Base-by-base conservation (phyloP, 225 moss, liverwort and hornwort genomes). In the Sphagnum tenellum region DNA sequence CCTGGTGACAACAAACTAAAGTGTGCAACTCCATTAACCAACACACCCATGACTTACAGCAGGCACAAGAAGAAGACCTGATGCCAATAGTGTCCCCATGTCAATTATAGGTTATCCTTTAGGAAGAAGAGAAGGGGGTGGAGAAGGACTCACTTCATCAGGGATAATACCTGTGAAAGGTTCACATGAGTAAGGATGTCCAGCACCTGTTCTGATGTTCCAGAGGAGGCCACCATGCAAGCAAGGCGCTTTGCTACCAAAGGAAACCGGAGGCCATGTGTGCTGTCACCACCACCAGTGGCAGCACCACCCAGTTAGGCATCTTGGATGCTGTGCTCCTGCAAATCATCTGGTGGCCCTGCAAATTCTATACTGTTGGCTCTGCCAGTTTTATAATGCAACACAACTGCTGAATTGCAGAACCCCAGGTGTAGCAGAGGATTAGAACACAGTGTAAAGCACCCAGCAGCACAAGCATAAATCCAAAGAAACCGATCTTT, bases 171-270 rank as follows among this genome's bases (percentile, higher is more conserved):
- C 63, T 76, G 67, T 46, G 81, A 67, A 58, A 90, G 77, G 56
- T 73, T 74, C 70, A 76, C 70, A 68, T 83, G 63, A 13, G 81
- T 75, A 61, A 90, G 83, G 66, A 83, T 76, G 76, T 86, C 83
- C 5, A 90, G 83, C 44, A 63, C 72, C 62, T 79, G 73, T 52
- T 82, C 69, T 71, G 90, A 73, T 45, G 66, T 66, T 57, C 68
- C 73, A 5, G 75, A 77, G 49, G 75, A 77, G 61, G 67, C 55
- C 56, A 88, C 77, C 88, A 86, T 86, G 74, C 85, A 88, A 46
- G 83, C 88, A 45, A 88, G 69, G 64, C 88, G 79, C 68, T 79
- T 83, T 63, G 81, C 86, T 44, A 86, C 60, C 64, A 90, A 75
- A 1, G 86, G 90, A 67, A 83, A 90, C 56, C 81, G 81, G 60